phyloP scores from a whole-genome alignment of 352 stramenopile genomes.

The Pythium pyrilobum region DNA sequence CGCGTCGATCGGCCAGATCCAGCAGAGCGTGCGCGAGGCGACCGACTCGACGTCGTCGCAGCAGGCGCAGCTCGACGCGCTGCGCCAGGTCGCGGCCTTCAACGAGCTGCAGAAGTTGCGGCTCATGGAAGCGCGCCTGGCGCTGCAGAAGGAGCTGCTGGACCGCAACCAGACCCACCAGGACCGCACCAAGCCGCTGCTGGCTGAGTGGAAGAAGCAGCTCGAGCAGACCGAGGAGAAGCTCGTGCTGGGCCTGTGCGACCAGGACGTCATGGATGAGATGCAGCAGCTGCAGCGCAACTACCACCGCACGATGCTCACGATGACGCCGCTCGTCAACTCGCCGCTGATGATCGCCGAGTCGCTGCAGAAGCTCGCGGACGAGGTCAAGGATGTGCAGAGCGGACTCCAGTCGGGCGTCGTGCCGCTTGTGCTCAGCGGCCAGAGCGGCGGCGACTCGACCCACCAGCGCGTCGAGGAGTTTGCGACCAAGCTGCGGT shows the following conservation, averaged over 20 bases:
- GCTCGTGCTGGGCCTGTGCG: conserved; percentile 38
- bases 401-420: conserved; percentile 41
- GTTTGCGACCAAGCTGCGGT: conserved; percentile 50
- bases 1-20: conserved; percentile 47
- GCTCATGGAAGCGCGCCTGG: conserved; percentile 46
- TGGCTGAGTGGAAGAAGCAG: conserved; percentile 63
- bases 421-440: conserved; percentile 19
- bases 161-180: conserved; percentile 64
- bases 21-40: conserved; percentile 41
- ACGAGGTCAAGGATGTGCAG: conserved; percentile 58
- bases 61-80: conserved; percentile 45
- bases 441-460: neutral
- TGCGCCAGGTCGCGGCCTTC: conserved; percentile 46
- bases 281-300: conserved; percentile 58
- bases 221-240: conserved; percentile 64
- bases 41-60: conserved; percentile 32
- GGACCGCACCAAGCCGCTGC: conserved; percentile 53
- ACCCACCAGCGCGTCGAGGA: conserved; percentile 27
- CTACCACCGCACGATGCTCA: conserved; percentile 56
- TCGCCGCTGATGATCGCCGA: conserved; percentile 55
- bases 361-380: conserved; percentile 42
- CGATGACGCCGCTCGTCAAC: conserved; percentile 51
- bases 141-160: conserved; percentile 66
- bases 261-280: conserved; percentile 55
- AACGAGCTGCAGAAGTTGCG: conserved; percentile 52